A percentile compares a stretch with the other conserved stretches of the same genome.
Evolutionary conservation across 768 basidiomycete genomes (phyloP).

Genomic region (Boletus coccyginus): DNA sequence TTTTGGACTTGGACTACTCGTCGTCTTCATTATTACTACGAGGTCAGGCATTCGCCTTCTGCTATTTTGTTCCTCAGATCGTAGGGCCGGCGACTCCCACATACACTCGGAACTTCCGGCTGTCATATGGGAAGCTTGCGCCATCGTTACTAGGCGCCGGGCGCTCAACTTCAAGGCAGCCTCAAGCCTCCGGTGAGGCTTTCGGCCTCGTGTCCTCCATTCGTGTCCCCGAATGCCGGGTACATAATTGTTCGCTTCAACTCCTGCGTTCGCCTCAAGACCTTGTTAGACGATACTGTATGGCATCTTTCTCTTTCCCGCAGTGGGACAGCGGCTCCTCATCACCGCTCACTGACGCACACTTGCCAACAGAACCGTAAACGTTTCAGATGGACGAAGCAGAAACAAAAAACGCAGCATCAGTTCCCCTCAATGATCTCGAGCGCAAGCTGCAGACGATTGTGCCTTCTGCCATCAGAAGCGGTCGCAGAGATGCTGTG

Average conservation of each 20-base stretch:
- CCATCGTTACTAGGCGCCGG: too few relatives aligned
- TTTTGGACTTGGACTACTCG: background rate
- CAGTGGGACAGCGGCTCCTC: background rate
- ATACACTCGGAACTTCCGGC: too few relatives aligned
- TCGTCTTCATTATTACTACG: background rate
- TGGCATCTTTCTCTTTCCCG: background rate
- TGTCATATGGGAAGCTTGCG: too few relatives aligned
- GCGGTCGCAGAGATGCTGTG: background rate
- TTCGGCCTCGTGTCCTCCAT: slow-evolving; percentile 8
- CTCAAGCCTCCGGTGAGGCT: slow-evolving; percentile 1
- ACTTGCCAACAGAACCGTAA: background rate
- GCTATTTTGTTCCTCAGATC: background rate
- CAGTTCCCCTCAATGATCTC: background rate
- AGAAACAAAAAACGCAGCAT: background rate
- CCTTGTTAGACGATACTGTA: background rate
- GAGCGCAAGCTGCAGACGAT: slow-evolving; percentile 8
- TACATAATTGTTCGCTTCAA: slow-evolving; percentile 1
- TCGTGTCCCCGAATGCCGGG: background rate
- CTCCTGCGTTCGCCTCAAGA: background rate
- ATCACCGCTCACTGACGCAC: background rate
- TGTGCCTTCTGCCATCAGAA: slow-evolving; percentile 17
- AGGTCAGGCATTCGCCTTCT: background rate
- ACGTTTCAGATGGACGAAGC: slow-evolving; percentile 3
- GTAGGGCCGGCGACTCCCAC: background rate
- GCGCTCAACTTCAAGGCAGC: background rate